Percentiles rank a stretch among this genome's conserved stretches.
These are phyloP conservation scores for Xylariales sp. DNA, from an alignment of 2,329 filamentous ascomycete genomes.

Conservation along the genomic window DNA sequence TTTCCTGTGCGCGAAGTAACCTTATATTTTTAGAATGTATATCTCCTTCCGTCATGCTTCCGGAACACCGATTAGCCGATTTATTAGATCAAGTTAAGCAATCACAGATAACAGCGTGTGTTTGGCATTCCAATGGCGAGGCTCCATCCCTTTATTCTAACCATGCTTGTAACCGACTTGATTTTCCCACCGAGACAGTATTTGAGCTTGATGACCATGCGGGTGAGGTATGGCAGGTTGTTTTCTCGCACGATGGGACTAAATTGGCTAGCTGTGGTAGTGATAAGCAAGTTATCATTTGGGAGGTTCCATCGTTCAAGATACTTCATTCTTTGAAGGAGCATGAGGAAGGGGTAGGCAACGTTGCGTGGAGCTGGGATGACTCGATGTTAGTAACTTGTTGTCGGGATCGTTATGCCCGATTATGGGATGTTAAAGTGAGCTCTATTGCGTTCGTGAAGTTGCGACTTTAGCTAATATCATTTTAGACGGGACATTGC, in stretches of 20 bases:
- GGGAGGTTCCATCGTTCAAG: conserved; percentile 78
- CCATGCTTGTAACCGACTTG: conserved; percentile 81
- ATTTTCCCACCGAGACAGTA: conserved; percentile 80
- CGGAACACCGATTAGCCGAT: conserved; percentile 85
- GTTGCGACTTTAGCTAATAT: conserved; percentile 34
- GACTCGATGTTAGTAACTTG: conserved; percentile 88
- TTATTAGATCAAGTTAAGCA: conserved; percentile 87
- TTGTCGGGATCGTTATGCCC: conserved; percentile 76
- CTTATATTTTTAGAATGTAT: conserved; percentile 74
- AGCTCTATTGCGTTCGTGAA: conserved; percentile 47
- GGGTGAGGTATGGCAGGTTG: conserved; percentile 91
- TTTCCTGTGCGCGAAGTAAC: conserved; percentile 37
- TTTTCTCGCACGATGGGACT: conserved; percentile 88
- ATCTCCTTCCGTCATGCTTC: conserved; percentile 96
- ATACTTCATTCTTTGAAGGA: conserved; percentile 71
- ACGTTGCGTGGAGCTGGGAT: conserved; percentile 92
- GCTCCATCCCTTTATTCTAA: conserved; percentile 90
- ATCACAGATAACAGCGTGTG: conserved; percentile 82
- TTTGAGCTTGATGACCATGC: conserved; percentile 77
- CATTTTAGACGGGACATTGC: conserved; percentile 68
- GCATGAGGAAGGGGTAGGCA: conserved; percentile 78
- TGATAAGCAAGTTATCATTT: conserved; percentile 81
- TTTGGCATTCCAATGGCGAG: conserved; percentile 85
- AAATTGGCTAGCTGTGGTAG: conserved; percentile 85
- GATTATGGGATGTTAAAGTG: conserved; percentile 79